Conservation (phyloP, 2,329 filamentous ascomycete species). For the Aspergillus jensenii region DNA sequence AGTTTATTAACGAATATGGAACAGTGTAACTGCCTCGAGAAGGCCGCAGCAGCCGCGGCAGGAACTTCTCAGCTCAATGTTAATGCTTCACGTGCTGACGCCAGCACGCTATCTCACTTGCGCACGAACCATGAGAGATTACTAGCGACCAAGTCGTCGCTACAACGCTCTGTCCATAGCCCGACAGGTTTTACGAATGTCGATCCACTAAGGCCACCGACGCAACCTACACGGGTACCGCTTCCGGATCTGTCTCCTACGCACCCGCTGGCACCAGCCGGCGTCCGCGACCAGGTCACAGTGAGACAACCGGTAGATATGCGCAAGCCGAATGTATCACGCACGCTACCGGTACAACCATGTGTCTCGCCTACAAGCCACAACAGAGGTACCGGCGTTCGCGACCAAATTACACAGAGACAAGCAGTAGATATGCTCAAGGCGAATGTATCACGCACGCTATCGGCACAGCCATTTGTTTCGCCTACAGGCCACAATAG, state of each 20-base stretch:
- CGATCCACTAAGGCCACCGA: not conserved
- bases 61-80: conserved; percentile 21
- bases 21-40: conserved; percentile 44
- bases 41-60: conserved; percentile 12
- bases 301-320: not conserved
- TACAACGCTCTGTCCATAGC: not conserved
- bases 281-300: not conserved
- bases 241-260: not conserved
- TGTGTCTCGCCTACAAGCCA: not conserved
- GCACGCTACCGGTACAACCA: not conserved
- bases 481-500: not conserved
- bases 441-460: not conserved
- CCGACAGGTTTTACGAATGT: not conserved
- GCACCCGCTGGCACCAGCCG: not conserved
- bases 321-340: not conserved
- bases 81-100: conserved; percentile 15
- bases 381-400: not conserved
- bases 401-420: not conserved
- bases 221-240: not conserved
- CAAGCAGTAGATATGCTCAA: not conserved
- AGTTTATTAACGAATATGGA: conserved; percentile 14
- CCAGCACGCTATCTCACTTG: conserved; percentile 1
- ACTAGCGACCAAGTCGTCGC: not conserved
- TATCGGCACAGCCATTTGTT: not conserved
- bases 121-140: conserved; percentile 7